phyloP scores from a whole-genome alignment of 1,284 basidiomycete genomes.

The Tilletia caries region DNA sequence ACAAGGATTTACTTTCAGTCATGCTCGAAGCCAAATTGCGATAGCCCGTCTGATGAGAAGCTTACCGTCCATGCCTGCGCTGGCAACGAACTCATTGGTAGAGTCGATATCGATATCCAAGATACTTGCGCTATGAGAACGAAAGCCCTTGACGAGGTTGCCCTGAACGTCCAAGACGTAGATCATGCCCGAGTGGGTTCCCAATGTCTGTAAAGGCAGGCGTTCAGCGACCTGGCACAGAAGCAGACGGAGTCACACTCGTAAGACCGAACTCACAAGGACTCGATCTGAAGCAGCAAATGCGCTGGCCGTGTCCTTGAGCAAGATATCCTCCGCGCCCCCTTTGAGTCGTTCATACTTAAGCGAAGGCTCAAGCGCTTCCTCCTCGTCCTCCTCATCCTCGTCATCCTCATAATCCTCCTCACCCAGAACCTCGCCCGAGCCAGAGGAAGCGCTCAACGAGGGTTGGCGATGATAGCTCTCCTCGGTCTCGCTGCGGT shows the following conservation, averaged over 20 bases:
- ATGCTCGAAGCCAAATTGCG: no score
- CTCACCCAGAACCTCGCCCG: neutral
- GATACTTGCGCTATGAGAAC: constrained; percentile 86
- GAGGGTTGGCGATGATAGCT: neutral
- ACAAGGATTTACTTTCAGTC: no score
- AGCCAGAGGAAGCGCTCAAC: neutral
- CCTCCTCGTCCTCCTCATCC: constrained; percentile 17
- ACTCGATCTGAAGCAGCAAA: constrained; percentile 68
- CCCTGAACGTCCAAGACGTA: constrained; percentile 79
- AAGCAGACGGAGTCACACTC: neutral
- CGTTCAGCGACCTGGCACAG: constrained; percentile 16
- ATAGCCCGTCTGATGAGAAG: neutral
- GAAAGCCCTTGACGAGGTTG: constrained; percentile 80
- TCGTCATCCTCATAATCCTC: constrained; percentile 8
- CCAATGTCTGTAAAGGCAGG: constrained; percentile 65
- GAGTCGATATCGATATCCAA: constrained; percentile 80
- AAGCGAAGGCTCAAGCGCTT: constrained; percentile 59
- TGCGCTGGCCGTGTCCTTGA: constrained; percentile 65
- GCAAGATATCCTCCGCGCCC: constrained; percentile 71
- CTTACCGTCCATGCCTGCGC: constrained; percentile 89
- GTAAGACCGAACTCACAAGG: constrained; percentile 61
- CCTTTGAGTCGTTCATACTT: constrained; percentile 84
- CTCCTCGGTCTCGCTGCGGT: neutral
- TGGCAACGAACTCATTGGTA: constrained; percentile 83
- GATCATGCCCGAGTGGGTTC: constrained; percentile 86